Evolutionary conservation across 331 rosid species (phyloP).

Genomic region (Pyrus hybrid): DNA sequence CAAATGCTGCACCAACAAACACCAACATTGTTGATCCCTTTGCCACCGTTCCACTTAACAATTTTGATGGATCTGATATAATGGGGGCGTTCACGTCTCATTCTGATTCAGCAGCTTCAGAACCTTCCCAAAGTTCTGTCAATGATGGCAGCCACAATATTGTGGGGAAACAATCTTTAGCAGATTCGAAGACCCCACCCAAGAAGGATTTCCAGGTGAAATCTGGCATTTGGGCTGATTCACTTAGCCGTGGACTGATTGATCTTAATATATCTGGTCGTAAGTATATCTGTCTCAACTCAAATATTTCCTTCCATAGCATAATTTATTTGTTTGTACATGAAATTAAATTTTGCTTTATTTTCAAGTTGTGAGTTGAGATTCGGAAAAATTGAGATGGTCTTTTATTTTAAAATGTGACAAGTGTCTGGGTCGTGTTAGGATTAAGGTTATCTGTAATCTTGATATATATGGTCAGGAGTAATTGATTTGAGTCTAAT

Average conservation of each 20-base stretch:
- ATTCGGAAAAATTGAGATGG: not conserved
- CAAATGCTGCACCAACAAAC: constrained; percentile 33
- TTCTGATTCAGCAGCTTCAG: constrained; percentile 48
- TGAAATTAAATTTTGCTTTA: not conserved
- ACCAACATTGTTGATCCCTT: constrained; percentile 65
- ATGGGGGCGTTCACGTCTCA: constrained; percentile 70
- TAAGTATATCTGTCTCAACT: constrained; percentile 37
- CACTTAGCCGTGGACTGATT: constrained; percentile 92
- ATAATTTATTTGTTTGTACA: not conserved
- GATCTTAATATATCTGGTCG: constrained; percentile 97
- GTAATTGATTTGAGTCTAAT: too few species aligned
- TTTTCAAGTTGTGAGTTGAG: not conserved
- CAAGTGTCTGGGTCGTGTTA: too few species aligned
- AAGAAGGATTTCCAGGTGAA: constrained; percentile 81
- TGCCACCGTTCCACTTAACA: constrained; percentile 80
- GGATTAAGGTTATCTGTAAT: too few species aligned
- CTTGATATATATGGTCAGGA: too few species aligned
- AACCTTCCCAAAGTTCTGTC: constrained; percentile 42
- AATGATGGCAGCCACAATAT: constrained; percentile 25
- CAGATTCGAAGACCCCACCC: constrained; percentile 32
- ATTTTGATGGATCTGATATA: constrained; percentile 69
- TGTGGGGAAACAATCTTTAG: constrained; percentile 30
- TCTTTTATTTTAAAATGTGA: not conserved
- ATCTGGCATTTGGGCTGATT: constrained; percentile 97
- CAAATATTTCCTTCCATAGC: not conserved